Conservation (phyloP, 208 protist genomes). For the Acanthamoeba castellanii region DNA sequence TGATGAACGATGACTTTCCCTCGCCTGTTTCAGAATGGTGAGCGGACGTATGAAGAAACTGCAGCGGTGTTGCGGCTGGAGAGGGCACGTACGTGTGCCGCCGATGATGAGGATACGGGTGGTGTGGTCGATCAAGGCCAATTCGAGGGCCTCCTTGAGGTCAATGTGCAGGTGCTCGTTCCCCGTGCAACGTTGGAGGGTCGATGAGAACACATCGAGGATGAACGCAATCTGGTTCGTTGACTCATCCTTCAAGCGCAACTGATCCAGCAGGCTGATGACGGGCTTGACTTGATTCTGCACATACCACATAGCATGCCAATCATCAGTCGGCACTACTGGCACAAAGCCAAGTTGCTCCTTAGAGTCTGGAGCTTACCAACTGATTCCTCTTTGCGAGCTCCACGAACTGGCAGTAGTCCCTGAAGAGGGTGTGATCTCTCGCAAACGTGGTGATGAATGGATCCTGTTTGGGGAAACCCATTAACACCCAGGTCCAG, state of each 20-base stretch:
- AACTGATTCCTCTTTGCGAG: not conserved
- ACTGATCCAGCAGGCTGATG: not conserved
- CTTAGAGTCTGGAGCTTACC: not conserved
- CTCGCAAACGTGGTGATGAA: conserved; percentile 4
- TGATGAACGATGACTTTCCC: not conserved
- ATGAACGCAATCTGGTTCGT: not conserved
- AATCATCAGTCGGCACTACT: no score
- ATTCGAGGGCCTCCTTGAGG: not conserved
- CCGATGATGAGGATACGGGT: not conserved
- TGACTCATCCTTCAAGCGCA: not conserved
- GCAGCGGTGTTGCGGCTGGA: no score
- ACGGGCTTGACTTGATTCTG: not conserved
- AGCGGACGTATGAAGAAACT: not conserved
- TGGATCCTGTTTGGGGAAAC: not conserved
- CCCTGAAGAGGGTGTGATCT: not conserved
- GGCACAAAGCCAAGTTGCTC: no score
- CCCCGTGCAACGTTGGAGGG: not conserved
- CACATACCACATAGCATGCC: not conserved
- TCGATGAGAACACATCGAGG: not conserved
- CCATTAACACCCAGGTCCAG: no score
- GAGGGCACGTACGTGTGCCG: not conserved
- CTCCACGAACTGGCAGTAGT: not conserved
- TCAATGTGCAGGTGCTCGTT: not conserved
- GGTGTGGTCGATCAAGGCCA: not conserved
- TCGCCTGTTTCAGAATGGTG: not conserved